A percentile compares a stretch with the other conserved stretches of the same genome.
These are phyloP conservation scores for Leucocoprinus birnbaumii DNA, from an alignment of 768 basidiomycete species.

Conservation along the genomic window DNA sequence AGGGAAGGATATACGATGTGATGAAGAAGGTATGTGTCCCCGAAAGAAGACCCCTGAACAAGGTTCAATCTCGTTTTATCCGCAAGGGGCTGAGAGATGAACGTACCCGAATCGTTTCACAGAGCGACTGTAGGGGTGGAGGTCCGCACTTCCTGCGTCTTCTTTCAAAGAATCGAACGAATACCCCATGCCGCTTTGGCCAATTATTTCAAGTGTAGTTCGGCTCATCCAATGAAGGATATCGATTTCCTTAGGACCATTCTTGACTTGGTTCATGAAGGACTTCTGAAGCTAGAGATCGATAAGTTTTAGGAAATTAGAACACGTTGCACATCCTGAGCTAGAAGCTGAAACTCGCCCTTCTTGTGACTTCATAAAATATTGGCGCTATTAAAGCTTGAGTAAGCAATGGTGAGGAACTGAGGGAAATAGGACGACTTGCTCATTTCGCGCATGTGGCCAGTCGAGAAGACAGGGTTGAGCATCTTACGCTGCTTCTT, in stretches of 20 bases:
- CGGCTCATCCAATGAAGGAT: conserved; percentile 36
- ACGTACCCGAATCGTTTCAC: conserved; percentile 29
- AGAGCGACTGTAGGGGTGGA: conserved; percentile 28
- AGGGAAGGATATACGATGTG: conserved; percentile 19
- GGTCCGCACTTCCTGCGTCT: conserved; percentile 1
- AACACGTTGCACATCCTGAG: background rate
- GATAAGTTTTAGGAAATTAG: background rate
- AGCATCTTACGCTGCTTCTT: conserved; percentile 41
- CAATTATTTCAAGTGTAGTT: conserved; percentile 46
- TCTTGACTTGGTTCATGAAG: conserved; percentile 22
- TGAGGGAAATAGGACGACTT: background rate
- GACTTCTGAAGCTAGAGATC: conserved; percentile 23
- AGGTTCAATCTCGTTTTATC: background rate
- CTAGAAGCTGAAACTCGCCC: conserved; percentile 15
- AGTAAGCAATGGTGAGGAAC: background rate
- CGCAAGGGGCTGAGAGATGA: background rate
- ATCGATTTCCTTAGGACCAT: conserved; percentile 33
- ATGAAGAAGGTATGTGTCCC: conserved; percentile 19
- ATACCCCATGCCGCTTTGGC: conserved; percentile 45
- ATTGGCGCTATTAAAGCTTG: conserved; percentile 25
- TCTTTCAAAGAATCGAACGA: conserved; percentile 39
- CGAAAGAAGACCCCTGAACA: conserved; percentile 10
- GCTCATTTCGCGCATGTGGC: conserved; percentile 36
- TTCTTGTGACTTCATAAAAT: conserved; percentile 29
- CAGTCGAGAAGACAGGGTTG: conserved; percentile 40